These are phyloP conservation scores for Salisapilia sapeloensis DNA, from an alignment of 352 stramenopile genomes.

Conservation along the genomic window DNA sequence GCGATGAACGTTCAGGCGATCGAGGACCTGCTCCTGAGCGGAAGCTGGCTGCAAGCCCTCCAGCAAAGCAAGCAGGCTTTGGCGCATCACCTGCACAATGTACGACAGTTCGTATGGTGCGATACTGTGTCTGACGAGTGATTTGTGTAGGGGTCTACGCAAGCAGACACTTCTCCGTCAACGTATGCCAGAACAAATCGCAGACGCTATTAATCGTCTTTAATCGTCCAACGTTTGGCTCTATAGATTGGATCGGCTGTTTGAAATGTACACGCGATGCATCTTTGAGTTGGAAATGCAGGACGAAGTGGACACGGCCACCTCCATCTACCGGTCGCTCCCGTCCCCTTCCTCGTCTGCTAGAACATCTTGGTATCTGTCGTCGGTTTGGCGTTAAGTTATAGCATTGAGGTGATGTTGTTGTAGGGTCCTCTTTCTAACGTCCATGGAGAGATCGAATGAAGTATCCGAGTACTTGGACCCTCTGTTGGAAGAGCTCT, in stretches of 20 bases:
- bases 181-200: background rate
- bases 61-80: slow-evolving; percentile 25
- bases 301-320: slow-evolving; percentile 31
- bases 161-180: slow-evolving; percentile 1
- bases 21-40: slow-evolving; percentile 37
- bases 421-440: too few species aligned
- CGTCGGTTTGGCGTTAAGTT: too few species aligned
- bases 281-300: slow-evolving; percentile 41
- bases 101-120: background rate
- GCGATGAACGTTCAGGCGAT: slow-evolving; percentile 16
- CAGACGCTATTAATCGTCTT: slow-evolving; percentile 3
- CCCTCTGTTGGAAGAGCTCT: too few species aligned
- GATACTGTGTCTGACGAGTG: slow-evolving; percentile 1
- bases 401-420: too few species aligned
- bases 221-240: background rate
- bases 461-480: too few species aligned
- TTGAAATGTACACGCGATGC: slow-evolving; percentile 47
- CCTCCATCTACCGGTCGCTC: slow-evolving; percentile 18
- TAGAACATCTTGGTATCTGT: too few species aligned
- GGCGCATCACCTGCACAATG: background rate
- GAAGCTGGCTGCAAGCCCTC: slow-evolving; percentile 36
- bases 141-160: slow-evolving; percentile 1
- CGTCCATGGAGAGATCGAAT: too few species aligned
- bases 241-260: slow-evolving; percentile 26
- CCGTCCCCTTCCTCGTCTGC: too few species aligned